Conservation (phyloP, 2,329 filamentous ascomycete species). For the Diaporthe humulicola region DNA sequence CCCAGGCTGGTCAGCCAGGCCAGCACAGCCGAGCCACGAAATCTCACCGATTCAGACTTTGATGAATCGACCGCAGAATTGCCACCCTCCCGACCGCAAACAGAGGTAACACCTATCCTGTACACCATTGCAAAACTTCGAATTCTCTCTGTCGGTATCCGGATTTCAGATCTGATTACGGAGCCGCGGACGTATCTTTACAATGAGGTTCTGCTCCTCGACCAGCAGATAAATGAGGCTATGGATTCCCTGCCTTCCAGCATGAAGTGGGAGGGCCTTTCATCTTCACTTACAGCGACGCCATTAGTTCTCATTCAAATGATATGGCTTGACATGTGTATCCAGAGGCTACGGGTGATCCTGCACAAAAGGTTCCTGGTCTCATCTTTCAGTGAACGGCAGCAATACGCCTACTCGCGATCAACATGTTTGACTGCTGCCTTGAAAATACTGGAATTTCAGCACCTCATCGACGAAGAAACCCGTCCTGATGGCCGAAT, state of each 20-base stretch:
- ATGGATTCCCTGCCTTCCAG: constrained; percentile 39
- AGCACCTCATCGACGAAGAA: constrained; percentile 63
- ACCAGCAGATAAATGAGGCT: constrained; percentile 41
- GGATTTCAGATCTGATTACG: constrained; percentile 41
- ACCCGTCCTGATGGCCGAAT: constrained; percentile 58
- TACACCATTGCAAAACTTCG: constrained; percentile 44
- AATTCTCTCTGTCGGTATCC: constrained; percentile 40
- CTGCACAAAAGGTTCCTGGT: constrained; percentile 67
- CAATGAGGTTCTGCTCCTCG: constrained; percentile 43
- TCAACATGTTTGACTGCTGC: constrained; percentile 61
- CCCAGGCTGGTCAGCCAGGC: constrained; percentile 56
- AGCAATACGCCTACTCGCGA: constrained; percentile 56
- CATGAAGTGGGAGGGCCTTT: constrained; percentile 42
- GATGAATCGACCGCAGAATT: constrained; percentile 50
- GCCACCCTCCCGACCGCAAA: constrained; percentile 52
- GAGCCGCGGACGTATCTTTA: constrained; percentile 42
- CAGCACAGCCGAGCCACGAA: constrained; percentile 58
- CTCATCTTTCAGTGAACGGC: constrained; percentile 45
- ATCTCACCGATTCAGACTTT: constrained; percentile 59
- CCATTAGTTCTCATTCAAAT: constrained; percentile 64
- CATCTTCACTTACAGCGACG: constrained; percentile 58
- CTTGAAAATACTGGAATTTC: constrained; percentile 60
- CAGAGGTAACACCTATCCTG: constrained; percentile 46
- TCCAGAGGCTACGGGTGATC: constrained; percentile 64
- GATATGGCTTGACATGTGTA: constrained; percentile 64